These are phyloP conservation scores for Paraphysoderma sedebokerense DNA, from an alignment of 371 early-diverging fungal genomes.

Conservation along the genomic window DNA sequence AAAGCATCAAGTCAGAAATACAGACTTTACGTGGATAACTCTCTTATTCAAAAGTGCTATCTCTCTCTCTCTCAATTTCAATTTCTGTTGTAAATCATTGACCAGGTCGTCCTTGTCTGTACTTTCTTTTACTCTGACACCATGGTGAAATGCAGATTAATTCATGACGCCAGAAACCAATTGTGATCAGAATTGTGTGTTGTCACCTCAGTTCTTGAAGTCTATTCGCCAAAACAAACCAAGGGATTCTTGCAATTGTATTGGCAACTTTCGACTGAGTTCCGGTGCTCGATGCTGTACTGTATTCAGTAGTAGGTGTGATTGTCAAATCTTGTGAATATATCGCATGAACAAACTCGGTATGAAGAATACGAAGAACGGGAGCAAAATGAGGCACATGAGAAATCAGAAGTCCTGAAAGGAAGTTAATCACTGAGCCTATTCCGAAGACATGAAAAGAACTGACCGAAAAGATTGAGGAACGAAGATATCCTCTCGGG, in stretches of 20 bases:
- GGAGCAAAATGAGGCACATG: neutral
- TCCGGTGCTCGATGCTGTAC: neutral
- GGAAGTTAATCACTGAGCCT: too few species aligned
- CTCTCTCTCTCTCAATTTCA: conserved; percentile 3
- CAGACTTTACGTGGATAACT: conserved; percentile 1
- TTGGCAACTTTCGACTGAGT: neutral
- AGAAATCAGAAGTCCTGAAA: neutral
- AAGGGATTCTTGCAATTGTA: conserved; percentile 1
- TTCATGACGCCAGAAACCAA: too few species aligned
- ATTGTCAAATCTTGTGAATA: neutral
- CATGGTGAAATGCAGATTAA: neutral
- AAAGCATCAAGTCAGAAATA: too few species aligned
- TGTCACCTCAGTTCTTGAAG: neutral
- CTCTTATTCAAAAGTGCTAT: conserved; percentile 1
- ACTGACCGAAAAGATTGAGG: too few species aligned
- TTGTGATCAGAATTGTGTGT: too few species aligned
- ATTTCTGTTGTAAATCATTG: conserved; percentile 1
- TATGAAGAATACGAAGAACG: neutral
- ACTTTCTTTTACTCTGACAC: neutral
- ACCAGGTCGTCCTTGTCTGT: neutral
- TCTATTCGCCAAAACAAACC: conserved; percentile 2
- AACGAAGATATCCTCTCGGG: too few species aligned
- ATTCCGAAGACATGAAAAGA: too few species aligned
- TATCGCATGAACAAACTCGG: neutral
- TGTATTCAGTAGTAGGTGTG: too few species aligned